Base-by-base conservation (phyloP, 129 eudicot species). In the Tagetes patula region DNA sequence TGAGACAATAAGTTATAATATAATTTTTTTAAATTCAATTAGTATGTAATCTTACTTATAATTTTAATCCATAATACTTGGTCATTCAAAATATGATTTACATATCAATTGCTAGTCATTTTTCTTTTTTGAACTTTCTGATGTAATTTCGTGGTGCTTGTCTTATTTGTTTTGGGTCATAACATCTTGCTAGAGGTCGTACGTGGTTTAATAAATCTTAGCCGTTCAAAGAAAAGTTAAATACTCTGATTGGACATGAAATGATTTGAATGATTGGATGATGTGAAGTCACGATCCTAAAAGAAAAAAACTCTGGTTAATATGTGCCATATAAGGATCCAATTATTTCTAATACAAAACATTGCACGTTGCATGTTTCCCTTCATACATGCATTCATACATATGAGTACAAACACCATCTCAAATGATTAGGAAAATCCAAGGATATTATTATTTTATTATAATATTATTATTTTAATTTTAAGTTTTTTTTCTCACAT, bases 301-400 rank as follows among this genome's bases (percentile, higher is more conserved):
- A 56, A 40, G 78, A 62, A 76, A 73, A 73, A 76, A 67, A 69
- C 8, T 67, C 34, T 58, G 80, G 80, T 68, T 37, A 1, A 56
- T 56, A 76, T 34, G 4, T 56, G 69, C 11, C 10, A 27, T 10
- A 56, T 33, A 55, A 12, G 37, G 59, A 40, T 54, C 74, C 67
- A 75, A 53, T 75, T 66, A 75, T 76, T 56, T 76, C 8, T 76
- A 76, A 75, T 68, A 68, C 75, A 56, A 58, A 68, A 76, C 75
- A 68, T 58, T 38, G 61, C 80, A 76, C 59, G 80, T 76, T 76
- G 62, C 75, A 58, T 76, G 69, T 68, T 41, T 55, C 47, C 52
- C 43, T 31, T 27, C 43, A 72, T 72, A 20, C 27, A 45, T 72
- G 56, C 55, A 59, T 13, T 60, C 31, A 45, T 45, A 73, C 60